Evolutionary conservation across 148 eudicot species (phyloP).

Genomic region (Diospyros lotus): DNA sequence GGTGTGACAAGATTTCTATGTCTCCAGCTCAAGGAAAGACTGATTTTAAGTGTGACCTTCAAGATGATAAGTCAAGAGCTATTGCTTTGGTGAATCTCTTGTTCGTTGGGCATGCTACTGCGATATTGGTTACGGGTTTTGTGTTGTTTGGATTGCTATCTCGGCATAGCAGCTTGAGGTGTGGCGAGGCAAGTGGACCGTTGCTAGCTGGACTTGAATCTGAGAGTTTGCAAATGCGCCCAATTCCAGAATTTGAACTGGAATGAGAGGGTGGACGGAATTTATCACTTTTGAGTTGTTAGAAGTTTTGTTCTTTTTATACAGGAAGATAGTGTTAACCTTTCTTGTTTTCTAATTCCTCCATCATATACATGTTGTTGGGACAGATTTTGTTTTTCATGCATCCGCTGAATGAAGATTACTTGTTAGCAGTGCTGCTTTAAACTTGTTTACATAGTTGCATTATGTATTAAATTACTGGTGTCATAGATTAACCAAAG

Average conservation of each 20-base stretch:
- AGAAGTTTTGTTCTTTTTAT: not conserved
- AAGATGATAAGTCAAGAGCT: constrained; percentile 65
- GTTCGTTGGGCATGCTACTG: constrained; percentile 61
- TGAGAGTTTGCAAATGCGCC: constrained; percentile 37
- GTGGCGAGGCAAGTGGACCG: constrained; percentile 46
- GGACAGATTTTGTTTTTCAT: not conserved
- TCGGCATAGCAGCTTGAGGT: constrained; percentile 34
- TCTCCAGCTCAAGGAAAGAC: constrained; percentile 26
- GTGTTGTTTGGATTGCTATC: constrained; percentile 51
- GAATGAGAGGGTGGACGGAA: constrained; percentile 25
- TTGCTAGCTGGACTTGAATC: constrained; percentile 53
- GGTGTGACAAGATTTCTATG: constrained; percentile 46
- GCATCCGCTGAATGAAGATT: not conserved
- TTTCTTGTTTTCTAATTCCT: not conserved
- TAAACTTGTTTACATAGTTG: not conserved
- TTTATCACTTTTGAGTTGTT: constrained; percentile 5
- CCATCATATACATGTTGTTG: not conserved
- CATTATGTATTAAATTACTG: not conserved
- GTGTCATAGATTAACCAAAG: not conserved
- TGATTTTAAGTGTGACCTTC: constrained; percentile 79
- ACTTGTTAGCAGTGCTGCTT: not conserved
- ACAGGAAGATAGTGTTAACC: not conserved
- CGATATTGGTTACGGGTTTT: constrained; percentile 39
- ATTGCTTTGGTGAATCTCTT: constrained; percentile 63
- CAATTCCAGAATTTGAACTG: constrained; percentile 54